A percentile compares a stretch with the other conserved stretches of the same genome.
These are phyloP conservation scores for Thinopyrum elongatum DNA, from an alignment of 176 grass and related monocot genomes.

Conservation along the genomic window DNA sequence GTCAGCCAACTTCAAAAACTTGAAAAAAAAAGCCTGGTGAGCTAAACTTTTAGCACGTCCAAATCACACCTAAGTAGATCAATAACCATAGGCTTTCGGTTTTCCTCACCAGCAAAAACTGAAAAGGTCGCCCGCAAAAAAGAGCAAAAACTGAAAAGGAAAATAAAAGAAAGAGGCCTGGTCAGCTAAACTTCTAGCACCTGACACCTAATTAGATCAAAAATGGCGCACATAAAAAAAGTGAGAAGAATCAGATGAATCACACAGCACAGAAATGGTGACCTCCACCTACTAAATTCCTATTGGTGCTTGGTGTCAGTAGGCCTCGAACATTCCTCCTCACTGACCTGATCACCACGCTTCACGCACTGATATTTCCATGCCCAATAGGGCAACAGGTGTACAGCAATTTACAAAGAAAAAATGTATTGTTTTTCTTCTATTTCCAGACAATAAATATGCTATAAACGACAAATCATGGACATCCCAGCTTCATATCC, in stretches of 20 bases:
- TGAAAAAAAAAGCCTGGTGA: no score
- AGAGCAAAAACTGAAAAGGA: no score
- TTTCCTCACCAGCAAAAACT: no score
- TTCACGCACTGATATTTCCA: constrained; percentile 4
- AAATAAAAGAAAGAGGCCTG: not conserved
- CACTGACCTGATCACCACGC: not conserved
- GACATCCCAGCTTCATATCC: constrained; percentile 20
- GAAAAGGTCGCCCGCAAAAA: no score
- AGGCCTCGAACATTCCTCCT: constrained; percentile 21
- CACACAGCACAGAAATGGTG: constrained; percentile 22
- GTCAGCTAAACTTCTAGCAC: constrained; percentile 3
- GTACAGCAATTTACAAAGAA: not conserved
- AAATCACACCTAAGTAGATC: no score
- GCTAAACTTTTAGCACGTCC: no score
- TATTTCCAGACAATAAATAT: constrained; percentile 17
- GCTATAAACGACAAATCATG: constrained; percentile 9
- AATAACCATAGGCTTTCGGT: no score
- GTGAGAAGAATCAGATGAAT: constrained; percentile 5
- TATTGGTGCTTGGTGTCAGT: not conserved
- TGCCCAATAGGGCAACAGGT: not conserved
- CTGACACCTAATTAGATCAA: not conserved
- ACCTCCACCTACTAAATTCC: not conserved
- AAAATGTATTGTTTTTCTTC: constrained; percentile 1
- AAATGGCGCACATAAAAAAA: not conserved
- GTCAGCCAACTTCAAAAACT: no score